Percentiles rank a stretch among this genome's conserved stretches.
Evolutionary conservation across 2,329 filamentous ascomycete genomes (phyloP).

Genomic region (Fonsecaea nubica): DNA sequence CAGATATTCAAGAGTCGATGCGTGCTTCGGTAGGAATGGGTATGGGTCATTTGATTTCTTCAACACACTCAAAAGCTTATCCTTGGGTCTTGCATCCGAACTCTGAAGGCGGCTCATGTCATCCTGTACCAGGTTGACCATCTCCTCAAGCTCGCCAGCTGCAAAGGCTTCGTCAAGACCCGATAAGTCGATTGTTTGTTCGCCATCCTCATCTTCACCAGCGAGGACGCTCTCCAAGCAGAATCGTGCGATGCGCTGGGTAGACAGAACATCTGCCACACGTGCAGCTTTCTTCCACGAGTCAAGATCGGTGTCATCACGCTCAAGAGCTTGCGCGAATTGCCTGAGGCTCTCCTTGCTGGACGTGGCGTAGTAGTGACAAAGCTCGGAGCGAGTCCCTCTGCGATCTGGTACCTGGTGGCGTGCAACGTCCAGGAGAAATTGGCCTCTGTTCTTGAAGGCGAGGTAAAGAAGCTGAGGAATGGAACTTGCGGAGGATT

Average conservation of each 20-base stretch:
- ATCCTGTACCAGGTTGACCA: slow-evolving; percentile 61
- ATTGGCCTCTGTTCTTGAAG: slow-evolving; percentile 95
- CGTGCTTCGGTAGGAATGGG: slow-evolving; percentile 51
- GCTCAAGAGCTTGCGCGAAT: slow-evolving; percentile 68
- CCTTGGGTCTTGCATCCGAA: slow-evolving; percentile 58
- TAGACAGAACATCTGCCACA: slow-evolving; percentile 63
- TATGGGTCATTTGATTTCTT: slow-evolving; percentile 63
- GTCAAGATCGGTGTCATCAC: slow-evolving; percentile 69
- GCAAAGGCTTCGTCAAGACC: slow-evolving; percentile 64
- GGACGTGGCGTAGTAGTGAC: slow-evolving; percentile 42
- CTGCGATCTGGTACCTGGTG: slow-evolving; percentile 50
- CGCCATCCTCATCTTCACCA: slow-evolving; percentile 64
- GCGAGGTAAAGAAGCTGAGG: slow-evolving; percentile 90
- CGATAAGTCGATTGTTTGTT: slow-evolving; percentile 62
- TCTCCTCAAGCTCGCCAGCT: slow-evolving; percentile 56
- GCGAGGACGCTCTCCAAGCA: slow-evolving; percentile 69
- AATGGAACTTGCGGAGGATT: slow-evolving; percentile 78
- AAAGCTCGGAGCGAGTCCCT: slow-evolving; percentile 21
- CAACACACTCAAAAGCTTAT: slow-evolving; percentile 59
- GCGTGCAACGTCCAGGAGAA: slow-evolving; percentile 76
- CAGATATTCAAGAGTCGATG: slow-evolving; percentile 41
- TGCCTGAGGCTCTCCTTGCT: slow-evolving; percentile 55
- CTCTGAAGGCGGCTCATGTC: slow-evolving; percentile 60
- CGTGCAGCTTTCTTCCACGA: slow-evolving; percentile 68
- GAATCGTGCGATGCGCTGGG: slow-evolving; percentile 64